These are phyloP conservation scores for Apodospora peruviana DNA, from an alignment of 495 filamentous ascomycete species.

Conservation along the genomic window DNA sequence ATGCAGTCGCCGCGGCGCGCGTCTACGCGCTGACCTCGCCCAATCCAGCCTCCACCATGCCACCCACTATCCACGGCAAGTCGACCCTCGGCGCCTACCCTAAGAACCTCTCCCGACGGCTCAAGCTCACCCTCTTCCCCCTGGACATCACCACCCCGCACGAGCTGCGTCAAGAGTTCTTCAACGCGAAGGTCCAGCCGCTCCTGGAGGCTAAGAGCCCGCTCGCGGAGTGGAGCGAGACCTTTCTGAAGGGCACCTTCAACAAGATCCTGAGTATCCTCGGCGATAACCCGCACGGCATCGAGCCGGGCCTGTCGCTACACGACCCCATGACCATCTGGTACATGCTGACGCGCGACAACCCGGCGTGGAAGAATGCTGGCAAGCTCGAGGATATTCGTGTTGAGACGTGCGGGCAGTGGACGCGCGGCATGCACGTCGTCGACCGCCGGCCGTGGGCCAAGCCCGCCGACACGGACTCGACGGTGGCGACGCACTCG, in stretches of 20 bases:
- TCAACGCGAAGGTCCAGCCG: slow-evolving; percentile 48
- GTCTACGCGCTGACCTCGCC: slow-evolving; percentile 87
- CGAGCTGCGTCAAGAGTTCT: slow-evolving; percentile 53
- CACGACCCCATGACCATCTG: slow-evolving; percentile 89
- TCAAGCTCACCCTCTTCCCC: slow-evolving; percentile 78
- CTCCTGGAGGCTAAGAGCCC: slow-evolving; percentile 58
- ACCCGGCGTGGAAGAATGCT: slow-evolving; percentile 45
- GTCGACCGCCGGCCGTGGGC: slow-evolving; percentile 65
- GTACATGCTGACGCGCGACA: slow-evolving; percentile 64
- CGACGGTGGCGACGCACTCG: slow-evolving; percentile 37
- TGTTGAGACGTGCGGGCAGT: slow-evolving; percentile 83
- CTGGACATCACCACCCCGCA: slow-evolving; percentile 85
- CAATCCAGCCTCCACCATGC: slow-evolving; percentile 61
- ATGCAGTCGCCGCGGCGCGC: slow-evolving; percentile 77
- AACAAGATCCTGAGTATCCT: slow-evolving; percentile 62
- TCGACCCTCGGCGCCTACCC: slow-evolving; percentile 60
- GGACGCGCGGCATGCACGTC: slow-evolving; percentile 89
- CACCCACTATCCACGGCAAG: slow-evolving; percentile 44
- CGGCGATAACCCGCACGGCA: slow-evolving; percentile 37
- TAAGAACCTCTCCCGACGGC: slow-evolving; percentile 50
- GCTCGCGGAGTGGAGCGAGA: slow-evolving; percentile 73
- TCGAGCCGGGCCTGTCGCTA: slow-evolving; percentile 57
- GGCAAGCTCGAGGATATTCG: slow-evolving; percentile 64
- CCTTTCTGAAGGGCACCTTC: slow-evolving; percentile 74
- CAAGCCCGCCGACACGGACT: slow-evolving; percentile 45